phyloP scores from a whole-genome alignment of 805 yeast species.

The Dipodascus albidus region DNA sequence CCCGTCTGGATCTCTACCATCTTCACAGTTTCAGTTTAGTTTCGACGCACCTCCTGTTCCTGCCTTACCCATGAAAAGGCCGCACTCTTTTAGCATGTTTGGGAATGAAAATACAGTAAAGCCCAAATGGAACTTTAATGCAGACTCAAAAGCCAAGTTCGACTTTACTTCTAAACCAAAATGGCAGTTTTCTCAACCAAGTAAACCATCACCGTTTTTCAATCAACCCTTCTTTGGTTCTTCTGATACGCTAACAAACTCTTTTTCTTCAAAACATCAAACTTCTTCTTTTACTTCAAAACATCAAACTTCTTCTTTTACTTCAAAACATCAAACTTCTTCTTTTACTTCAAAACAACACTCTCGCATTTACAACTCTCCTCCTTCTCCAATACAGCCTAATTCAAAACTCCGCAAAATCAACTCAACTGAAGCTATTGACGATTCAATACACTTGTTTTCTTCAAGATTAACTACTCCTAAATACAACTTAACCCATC shows the following conservation, averaged over 20 bases:
- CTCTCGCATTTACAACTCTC: background rate
- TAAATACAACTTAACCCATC: conserved; percentile 7
- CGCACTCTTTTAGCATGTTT: conserved; percentile 16
- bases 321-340: background rate
- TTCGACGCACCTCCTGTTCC: conserved; percentile 5
- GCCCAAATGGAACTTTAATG: conserved; percentile 6
- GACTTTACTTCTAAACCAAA: background rate
- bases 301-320: background rate
- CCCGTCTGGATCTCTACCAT: background rate
- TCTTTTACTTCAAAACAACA: no score
- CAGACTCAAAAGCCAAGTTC: conserved; percentile 6
- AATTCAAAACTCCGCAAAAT: conserved; percentile 16
- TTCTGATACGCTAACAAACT: background rate
- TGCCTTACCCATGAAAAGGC: conserved; percentile 15
- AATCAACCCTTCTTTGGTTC: conserved; percentile 1
- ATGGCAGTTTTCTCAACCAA: conserved; percentile 1
- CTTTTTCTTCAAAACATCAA: background rate
- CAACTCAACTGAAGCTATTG: conserved; percentile 14
- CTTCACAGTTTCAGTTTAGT: conserved; percentile 4
- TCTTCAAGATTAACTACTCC: conserved; percentile 11
- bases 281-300: background rate
- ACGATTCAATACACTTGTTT: conserved; percentile 10
- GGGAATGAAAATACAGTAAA: conserved; percentile 10
- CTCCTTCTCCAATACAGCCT: conserved; percentile 3
- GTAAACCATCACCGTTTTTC: conserved; percentile 8